phyloP scores from a whole-genome alignment of 331 rosid species.

The Malus hybrid region DNA sequence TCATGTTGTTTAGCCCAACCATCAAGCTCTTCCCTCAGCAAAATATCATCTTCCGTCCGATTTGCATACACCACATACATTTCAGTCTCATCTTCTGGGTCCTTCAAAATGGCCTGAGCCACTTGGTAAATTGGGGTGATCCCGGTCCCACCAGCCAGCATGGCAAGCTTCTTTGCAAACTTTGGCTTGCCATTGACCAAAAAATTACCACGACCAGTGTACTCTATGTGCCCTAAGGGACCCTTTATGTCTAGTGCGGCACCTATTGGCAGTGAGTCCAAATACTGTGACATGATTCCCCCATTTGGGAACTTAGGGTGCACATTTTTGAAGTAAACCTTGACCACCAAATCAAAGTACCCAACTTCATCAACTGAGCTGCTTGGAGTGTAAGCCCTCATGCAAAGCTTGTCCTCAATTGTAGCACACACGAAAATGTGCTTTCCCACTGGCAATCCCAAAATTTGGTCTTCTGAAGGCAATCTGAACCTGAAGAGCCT shows the following conservation, averaged over 20 bases:
- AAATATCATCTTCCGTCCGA: slow-evolving; percentile 63
- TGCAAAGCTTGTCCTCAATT: slow-evolving; percentile 57
- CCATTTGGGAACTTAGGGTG: slow-evolving; percentile 75
- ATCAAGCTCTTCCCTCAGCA: slow-evolving; percentile 65
- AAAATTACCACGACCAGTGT: slow-evolving; percentile 53
- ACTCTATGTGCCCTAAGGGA: slow-evolving; percentile 83
- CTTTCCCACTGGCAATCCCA: slow-evolving; percentile 73
- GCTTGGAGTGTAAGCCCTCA: slow-evolving; percentile 86
- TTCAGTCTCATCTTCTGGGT: slow-evolving; percentile 64
- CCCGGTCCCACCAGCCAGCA: slow-evolving; percentile 90
- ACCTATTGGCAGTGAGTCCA: slow-evolving; percentile 48
- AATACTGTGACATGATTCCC: slow-evolving; percentile 64
- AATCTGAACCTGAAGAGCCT: slow-evolving; percentile 54
- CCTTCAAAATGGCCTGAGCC: slow-evolving; percentile 59
- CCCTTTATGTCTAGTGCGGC: slow-evolving; percentile 56
- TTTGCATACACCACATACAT: slow-evolving; percentile 82
- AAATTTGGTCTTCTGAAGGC: slow-evolving; percentile 45
- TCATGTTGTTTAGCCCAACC: slow-evolving; percentile 48
- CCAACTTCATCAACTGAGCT: slow-evolving; percentile 52
- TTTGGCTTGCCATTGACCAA: slow-evolving; percentile 40
- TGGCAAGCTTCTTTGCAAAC: slow-evolving; percentile 53
- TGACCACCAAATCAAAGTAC: slow-evolving; percentile 64
- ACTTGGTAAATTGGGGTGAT: slow-evolving; percentile 86
- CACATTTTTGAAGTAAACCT: slow-evolving; percentile 58
- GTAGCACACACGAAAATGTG: slow-evolving; percentile 61